These are phyloP conservation scores for Diddensiella transvaalensis DNA, from an alignment of 805 yeast genomes.

Conservation along the genomic window DNA sequence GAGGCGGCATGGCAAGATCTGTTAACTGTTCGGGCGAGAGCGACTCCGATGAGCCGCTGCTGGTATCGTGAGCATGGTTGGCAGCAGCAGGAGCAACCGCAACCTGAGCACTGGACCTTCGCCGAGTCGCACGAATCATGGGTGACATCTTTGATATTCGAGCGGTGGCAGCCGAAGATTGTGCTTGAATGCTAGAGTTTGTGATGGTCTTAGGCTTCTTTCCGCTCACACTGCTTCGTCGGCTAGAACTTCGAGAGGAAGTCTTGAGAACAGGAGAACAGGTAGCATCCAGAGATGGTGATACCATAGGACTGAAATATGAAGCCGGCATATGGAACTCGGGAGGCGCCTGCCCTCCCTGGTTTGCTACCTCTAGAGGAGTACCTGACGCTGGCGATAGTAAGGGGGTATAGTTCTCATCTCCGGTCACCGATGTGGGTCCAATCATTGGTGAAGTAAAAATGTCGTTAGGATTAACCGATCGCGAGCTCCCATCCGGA, in stretches of 20 bases:
- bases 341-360: constrained; percentile 12
- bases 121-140: constrained; percentile 14
- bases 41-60: constrained; percentile 13
- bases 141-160: constrained; percentile 23
- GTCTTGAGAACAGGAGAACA: neutral
- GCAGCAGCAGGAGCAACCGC: neutral
- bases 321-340: constrained; percentile 26
- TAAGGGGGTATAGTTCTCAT: constrained; percentile 68
- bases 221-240: neutral
- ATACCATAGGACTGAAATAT: constrained; percentile 21
- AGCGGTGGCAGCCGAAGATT: constrained; percentile 8
- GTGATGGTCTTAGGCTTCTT: neutral
- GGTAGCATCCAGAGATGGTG: constrained; percentile 9
- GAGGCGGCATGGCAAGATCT: constrained; percentile 21
- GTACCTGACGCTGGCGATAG: constrained; percentile 68
- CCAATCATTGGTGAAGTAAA: constrained; percentile 21
- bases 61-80: neutral
- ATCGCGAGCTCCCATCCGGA: constrained; percentile 7
- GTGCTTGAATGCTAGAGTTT: neutral
- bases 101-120: neutral
- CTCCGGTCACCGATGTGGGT: constrained; percentile 31
- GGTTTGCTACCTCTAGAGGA: constrained; percentile 43
- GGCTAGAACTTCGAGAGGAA: neutral
- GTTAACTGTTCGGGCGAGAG: constrained; percentile 18
- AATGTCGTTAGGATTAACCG: constrained; percentile 22